Evolutionary conservation across 2,329 filamentous ascomycete species (phyloP).

Genomic region (Emmonsiellopsis sp.): DNA sequence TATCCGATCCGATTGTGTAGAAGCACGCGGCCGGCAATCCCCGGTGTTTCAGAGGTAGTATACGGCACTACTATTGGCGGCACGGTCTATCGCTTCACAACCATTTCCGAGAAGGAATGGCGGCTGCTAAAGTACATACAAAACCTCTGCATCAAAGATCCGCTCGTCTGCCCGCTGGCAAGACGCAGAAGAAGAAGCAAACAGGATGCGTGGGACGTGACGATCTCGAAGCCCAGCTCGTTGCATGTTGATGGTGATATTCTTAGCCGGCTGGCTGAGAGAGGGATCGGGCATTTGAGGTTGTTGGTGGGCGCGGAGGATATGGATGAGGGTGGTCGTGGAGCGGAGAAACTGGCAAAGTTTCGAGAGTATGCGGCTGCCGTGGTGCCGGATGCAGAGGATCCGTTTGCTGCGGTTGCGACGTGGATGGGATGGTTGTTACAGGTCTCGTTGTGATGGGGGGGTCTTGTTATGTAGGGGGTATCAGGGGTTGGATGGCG

Average conservation of each 20-base stretch:
- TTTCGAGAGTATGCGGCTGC: conserved; percentile 43
- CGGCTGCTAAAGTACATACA: conserved; percentile 64
- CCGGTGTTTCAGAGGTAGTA: conserved; percentile 35
- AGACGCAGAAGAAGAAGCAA: conserved; percentile 20
- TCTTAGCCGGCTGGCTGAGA: conserved; percentile 45
- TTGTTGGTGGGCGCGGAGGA: conserved; percentile 17
- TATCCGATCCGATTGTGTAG: conserved; percentile 23
- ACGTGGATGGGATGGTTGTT: conserved; percentile 26
- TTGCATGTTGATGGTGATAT: conserved; percentile 63
- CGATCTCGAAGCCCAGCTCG: conserved; percentile 31
- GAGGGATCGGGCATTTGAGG: conserved; percentile 24
- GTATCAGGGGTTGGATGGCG: too few relatives aligned
- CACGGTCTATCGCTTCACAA: conserved; percentile 57
- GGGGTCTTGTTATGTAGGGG: too few relatives aligned
- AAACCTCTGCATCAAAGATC: conserved; percentile 49
- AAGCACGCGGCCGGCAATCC: conserved; percentile 3
- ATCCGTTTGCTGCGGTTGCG: conserved; percentile 21
- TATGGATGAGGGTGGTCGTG: conserved; percentile 4
- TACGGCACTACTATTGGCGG: conserved; percentile 63
- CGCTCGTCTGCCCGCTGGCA: conserved; percentile 42
- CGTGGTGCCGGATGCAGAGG: conserved; percentile 31
- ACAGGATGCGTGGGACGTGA: conserved; percentile 29
- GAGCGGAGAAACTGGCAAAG: conserved; percentile 24
- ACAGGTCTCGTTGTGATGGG: conserved; percentile 13
- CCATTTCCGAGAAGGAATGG: conserved; percentile 56